A percentile compares a stretch with the other conserved stretches of the same genome.
phyloP scores from a whole-genome alignment of 805 yeast genomes.

The Lachancea sp. region DNA sequence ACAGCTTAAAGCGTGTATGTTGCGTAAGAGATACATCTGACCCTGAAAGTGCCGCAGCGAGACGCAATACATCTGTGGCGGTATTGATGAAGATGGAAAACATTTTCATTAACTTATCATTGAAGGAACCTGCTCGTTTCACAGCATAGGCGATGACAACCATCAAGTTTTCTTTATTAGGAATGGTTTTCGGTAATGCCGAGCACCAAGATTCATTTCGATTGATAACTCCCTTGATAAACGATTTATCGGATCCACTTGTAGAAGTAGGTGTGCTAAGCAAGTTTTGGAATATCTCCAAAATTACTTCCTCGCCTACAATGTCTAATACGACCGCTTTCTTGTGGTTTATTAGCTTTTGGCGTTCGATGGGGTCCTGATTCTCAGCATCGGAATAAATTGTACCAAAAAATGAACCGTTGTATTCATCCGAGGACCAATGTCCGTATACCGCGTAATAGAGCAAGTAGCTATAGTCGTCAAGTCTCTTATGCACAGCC shows the following conservation, averaged over 20 bases:
- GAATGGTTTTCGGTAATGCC: slow-evolving; percentile 1
- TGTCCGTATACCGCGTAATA: slow-evolving; percentile 1
- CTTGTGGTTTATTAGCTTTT: background rate
- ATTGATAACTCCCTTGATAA: slow-evolving; percentile 2
- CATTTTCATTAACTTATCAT: background rate
- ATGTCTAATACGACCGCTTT: background rate
- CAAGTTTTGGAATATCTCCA: slow-evolving; percentile 5
- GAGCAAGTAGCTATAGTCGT: background rate
- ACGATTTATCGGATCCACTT: slow-evolving; percentile 3
- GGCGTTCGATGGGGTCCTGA: slow-evolving; percentile 3
- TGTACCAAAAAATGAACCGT: slow-evolving; percentile 5
- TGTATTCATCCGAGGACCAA: slow-evolving; percentile 6
- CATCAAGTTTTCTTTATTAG: slow-evolving; percentile 5
- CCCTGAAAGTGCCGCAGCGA: slow-evolving; percentile 7
- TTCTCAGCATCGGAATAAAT: background rate
- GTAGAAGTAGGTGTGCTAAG: background rate
- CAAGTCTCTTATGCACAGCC: background rate
- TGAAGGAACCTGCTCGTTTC: background rate
- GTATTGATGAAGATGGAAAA: background rate
- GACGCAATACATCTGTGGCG: slow-evolving; percentile 4
- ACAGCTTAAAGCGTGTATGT: slow-evolving; percentile 4
- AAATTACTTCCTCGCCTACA: background rate
- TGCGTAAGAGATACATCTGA: slow-evolving; percentile 3
- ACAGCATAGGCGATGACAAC: slow-evolving; percentile 1
- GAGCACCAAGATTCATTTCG: background rate